Evolutionary conservation across 306 rosid genomes (phyloP).

Genomic region (Gynostemma pentaphyllum): DNA sequence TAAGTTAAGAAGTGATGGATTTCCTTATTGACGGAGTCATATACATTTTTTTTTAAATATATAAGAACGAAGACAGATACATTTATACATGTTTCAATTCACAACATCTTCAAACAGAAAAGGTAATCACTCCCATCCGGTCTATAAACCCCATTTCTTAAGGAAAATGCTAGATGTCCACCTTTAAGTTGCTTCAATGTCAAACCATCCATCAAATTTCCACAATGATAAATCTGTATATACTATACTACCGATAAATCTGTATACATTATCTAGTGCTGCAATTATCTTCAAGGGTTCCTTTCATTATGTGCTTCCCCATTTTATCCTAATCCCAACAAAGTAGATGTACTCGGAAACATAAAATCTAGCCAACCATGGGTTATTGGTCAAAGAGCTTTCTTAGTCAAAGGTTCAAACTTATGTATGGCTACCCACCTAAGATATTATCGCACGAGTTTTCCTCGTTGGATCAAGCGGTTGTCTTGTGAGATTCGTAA

Average conservation of each 20-base stretch:
- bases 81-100: not conserved
- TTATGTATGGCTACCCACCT: too few species aligned
- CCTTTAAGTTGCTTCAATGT: not conserved
- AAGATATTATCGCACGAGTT: too few species aligned
- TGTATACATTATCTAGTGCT: not conserved
- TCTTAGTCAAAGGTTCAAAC: too few species aligned
- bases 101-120: not conserved
- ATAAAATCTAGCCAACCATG: too few species aligned
- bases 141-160: not conserved
- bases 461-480: too few species aligned
- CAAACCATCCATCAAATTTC: not conserved
- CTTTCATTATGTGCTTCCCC: not conserved
- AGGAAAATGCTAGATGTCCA: not conserved
- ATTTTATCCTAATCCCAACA: not conserved
- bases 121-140: not conserved
- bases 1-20: not conserved
- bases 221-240: not conserved
- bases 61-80: too few species aligned
- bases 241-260: not conserved
- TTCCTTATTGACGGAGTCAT: not conserved
- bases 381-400: too few species aligned
- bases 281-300: not conserved
- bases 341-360: not conserved
- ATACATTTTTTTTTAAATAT: too few species aligned
- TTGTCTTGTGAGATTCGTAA: too few species aligned